A percentile compares a stretch with the other conserved stretches of the same genome.
Conservation (phyloP, 306 rosid species). For the Prunus fruticosa region DNA sequence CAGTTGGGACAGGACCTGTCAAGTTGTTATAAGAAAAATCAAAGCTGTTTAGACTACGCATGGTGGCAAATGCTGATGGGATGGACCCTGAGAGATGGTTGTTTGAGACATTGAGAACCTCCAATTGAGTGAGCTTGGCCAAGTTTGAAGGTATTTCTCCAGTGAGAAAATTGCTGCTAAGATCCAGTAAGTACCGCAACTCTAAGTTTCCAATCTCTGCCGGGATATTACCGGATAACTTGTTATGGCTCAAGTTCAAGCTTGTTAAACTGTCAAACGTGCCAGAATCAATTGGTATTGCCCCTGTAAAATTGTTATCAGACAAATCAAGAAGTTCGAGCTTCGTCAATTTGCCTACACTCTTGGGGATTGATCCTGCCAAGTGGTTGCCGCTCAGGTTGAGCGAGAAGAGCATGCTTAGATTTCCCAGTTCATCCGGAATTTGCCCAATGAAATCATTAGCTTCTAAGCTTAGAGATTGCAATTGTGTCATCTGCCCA, state of each 20-base stretch:
- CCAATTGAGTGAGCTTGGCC: conserved; percentile 36
- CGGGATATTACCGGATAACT: conserved; percentile 46
- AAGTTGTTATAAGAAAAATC: conserved; percentile 66
- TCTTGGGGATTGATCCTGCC: conserved; percentile 39
- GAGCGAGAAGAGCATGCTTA: conserved; percentile 32
- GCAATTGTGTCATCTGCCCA: conserved; percentile 33
- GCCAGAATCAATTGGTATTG: conserved; percentile 38
- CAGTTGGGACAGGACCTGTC: conserved; percentile 48
- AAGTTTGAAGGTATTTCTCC: conserved; percentile 54
- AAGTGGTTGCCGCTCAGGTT: conserved; percentile 52
- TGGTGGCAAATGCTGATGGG: conserved; percentile 35
- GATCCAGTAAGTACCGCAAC: conserved; percentile 42
- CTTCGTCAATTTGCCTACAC: conserved; percentile 19
- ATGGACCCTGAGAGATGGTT: conserved; percentile 55
- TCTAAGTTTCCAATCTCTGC: conserved; percentile 47
- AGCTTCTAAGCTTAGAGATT: conserved; percentile 31
- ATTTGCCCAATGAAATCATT: conserved; percentile 47
- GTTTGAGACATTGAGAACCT: conserved; percentile 55
- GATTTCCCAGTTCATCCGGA: conserved; percentile 47
- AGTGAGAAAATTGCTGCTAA: conserved; percentile 57
- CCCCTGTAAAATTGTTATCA: conserved; percentile 42
- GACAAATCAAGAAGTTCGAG: conserved; percentile 50
- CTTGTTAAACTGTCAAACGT: conserved; percentile 21
- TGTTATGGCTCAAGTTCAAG: conserved; percentile 55
- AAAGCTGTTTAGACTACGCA: conserved; percentile 39